Percentiles rank a stretch among this genome's conserved stretches.
phyloP scores from a whole-genome alignment of 2,329 filamentous ascomycete species.

The Phoma sp. region DNA sequence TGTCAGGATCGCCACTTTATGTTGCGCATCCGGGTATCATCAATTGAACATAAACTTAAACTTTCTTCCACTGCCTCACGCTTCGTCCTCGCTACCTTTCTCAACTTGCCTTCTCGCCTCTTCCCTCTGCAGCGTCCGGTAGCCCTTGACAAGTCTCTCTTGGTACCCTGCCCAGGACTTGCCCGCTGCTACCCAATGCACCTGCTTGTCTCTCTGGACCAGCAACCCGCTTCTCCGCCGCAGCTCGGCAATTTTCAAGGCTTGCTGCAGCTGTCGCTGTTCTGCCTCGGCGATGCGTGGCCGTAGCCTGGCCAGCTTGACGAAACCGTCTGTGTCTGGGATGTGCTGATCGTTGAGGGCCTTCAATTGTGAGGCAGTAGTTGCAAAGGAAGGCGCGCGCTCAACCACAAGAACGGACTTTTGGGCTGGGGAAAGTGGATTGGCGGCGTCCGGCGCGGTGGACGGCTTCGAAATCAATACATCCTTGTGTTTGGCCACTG shows the following conservation, averaged over 20 bases:
- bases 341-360: slow-evolving; percentile 53
- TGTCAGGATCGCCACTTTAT: not conserved
- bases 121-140: slow-evolving; percentile 68
- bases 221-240: slow-evolving; percentile 65
- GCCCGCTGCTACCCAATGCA: slow-evolving; percentile 70
- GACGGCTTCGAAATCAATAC: slow-evolving; percentile 38
- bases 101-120: slow-evolving; percentile 64
- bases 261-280: slow-evolving; percentile 66
- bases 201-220: slow-evolving; percentile 71
- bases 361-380: slow-evolving; percentile 52
- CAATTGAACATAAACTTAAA: no score
- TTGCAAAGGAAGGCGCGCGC: slow-evolving; percentile 51
- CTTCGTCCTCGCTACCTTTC: slow-evolving; percentile 52
- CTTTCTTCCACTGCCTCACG: slow-evolving; percentile 28
- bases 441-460: slow-evolving; percentile 20
- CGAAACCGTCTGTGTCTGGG: slow-evolving; percentile 52
- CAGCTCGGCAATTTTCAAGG: slow-evolving; percentile 66
- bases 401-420: slow-evolving; percentile 51
- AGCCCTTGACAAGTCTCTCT: slow-evolving; percentile 67
- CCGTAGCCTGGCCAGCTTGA: slow-evolving; percentile 62
- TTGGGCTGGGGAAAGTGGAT: slow-evolving; percentile 30
- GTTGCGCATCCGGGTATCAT: not conserved
- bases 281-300: slow-evolving; percentile 68
- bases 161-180: slow-evolving; percentile 75
- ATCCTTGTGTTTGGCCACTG: slow-evolving; percentile 50